These are phyloP conservation scores for Laburnicola sp. DNA, from an alignment of 2,329 filamentous ascomycete genomes.

Conservation along the genomic window DNA sequence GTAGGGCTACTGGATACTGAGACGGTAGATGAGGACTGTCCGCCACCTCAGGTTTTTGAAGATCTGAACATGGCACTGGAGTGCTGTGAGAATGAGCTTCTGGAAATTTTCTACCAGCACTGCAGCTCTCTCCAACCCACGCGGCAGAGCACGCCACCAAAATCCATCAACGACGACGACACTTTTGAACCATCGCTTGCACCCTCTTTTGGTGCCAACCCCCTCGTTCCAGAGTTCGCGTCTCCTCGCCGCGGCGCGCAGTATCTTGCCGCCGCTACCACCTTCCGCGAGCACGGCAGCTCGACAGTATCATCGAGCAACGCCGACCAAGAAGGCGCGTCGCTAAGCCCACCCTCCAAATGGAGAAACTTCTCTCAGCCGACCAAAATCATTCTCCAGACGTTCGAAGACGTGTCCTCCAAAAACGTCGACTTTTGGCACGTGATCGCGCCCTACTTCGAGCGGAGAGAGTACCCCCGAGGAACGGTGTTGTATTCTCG, in stretches of 20 bases:
- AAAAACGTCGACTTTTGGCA: slow-evolving; percentile 98
- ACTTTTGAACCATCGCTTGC: slow-evolving; percentile 27
- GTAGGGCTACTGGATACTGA: slow-evolving; percentile 79
- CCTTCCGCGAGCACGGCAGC: slow-evolving; percentile 66
- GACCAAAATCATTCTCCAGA: slow-evolving; percentile 86
- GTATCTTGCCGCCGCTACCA: slow-evolving; percentile 74
- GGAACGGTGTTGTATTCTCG: slow-evolving; percentile 77
- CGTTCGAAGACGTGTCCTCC: slow-evolving; percentile 85
- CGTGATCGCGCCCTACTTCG: slow-evolving; percentile 74
- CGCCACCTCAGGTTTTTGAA: slow-evolving; percentile 69
- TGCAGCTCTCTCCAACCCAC: slow-evolving; percentile 44
- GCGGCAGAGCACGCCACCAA: slow-evolving; percentile 47
- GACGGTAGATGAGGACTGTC: slow-evolving; percentile 63
- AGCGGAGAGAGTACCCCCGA: slow-evolving; percentile 65
- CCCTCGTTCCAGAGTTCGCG: slow-evolving; percentile 61
- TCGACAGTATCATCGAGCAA: slow-evolving; percentile 19
- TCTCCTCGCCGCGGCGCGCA: slow-evolving; percentile 82
- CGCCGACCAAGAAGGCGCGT: slow-evolving; percentile 14
- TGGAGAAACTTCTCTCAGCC: slow-evolving; percentile 91
- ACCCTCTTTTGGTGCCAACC: slow-evolving; percentile 31
- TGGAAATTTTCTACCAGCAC: slow-evolving; percentile 63
- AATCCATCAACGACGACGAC: slow-evolving; percentile 20
- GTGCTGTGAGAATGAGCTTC: slow-evolving; percentile 89
- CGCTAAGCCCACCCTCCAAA: slow-evolving; percentile 51
- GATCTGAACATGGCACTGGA: slow-evolving; percentile 92